Base-by-base conservation (phyloP, 352 stramenopile genomes). In the Phytophthora tubulina region DNA sequence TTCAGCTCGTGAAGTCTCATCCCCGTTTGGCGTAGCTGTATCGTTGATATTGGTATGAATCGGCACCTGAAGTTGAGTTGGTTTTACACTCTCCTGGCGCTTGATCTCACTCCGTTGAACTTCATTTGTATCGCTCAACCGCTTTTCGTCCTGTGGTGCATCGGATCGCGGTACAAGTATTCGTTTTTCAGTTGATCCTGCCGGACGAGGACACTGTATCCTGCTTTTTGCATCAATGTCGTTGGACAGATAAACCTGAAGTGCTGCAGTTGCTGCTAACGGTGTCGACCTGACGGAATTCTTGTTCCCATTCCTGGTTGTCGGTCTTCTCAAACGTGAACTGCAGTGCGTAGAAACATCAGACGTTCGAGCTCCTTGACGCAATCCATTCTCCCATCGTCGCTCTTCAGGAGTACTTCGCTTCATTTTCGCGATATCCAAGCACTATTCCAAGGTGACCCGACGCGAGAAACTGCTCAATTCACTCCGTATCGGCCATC, bases 391-490 rank as follows among this genome's bases (percentile, higher is more conserved):
- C 21, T 61, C 56, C 63, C 69, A 73, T 63, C 57, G 70, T 7
- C 58, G 42, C 46, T 66, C 48, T 46, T 63, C 50, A 30, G 31
- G 13, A 56, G 63, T 58, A 0, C 46, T 35, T 39, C 63, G 48
- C 52, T 55, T 68, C 70, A 76, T 76, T 44, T 30, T 15, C 13
- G 17, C 9, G 14, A 51, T 36, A 63, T 64, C 30, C 17, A 4
- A 50, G 30, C 39, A 51, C 3, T 51, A 27, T 27, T 41, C 13
- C 3, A 54, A 53, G 15, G 7, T 65, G 51, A 77, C 74, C 53
- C 45, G 70, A 77, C 70, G 70, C 64, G 30, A 70, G 56, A 74
- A 77, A 77, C 70, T 70, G 45, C 58, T 70, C 38, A 32, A 53
- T 45, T 36, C 13, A 30, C 17, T 45, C 32, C 1, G 5, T 59